Conservation (phyloP, 202 grass and related monocot species). For the Digitaria exilis region DNA sequence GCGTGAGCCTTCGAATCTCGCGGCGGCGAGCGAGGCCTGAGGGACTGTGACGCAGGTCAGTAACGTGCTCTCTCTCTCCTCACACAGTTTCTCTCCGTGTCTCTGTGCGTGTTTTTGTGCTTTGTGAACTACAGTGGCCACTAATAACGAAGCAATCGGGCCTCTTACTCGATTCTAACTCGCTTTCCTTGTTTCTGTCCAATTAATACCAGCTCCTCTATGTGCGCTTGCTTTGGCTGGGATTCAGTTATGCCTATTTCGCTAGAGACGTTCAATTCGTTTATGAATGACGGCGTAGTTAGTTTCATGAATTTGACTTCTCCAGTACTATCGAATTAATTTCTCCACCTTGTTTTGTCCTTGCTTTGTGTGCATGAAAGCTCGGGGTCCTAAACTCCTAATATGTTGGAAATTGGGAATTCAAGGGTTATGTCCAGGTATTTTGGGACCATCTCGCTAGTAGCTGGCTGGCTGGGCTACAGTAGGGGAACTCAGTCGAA, state of each 20-base stretch:
- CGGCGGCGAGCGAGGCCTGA: neutral
- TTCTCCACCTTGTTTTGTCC: neutral
- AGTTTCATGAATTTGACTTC: neutral
- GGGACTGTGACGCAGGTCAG: neutral
- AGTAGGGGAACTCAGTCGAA: neutral
- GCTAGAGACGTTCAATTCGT: neutral
- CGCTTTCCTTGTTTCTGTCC: neutral
- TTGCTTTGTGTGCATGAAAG: neutral
- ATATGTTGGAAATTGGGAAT: neutral
- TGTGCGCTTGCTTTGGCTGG: neutral
- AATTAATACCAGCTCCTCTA: neutral
- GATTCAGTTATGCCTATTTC: neutral
- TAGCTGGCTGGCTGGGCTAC: neutral
- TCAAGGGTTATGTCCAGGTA: neutral
- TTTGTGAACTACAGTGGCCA: too few relatives aligned
- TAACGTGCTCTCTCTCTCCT: neutral
- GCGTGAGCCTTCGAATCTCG: conserved; percentile 20
- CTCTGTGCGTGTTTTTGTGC: too few relatives aligned
- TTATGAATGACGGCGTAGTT: neutral
- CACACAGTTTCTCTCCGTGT: too few relatives aligned
- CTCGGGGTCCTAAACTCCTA: neutral
- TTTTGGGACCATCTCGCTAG: neutral
- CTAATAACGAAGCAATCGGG: neutral
- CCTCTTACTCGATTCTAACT: neutral
- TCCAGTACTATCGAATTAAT: too few relatives aligned